Evolutionary conservation across 2,329 filamentous ascomycete genomes (phyloP).

Genomic region (Sporothrix brasiliensis): DNA sequence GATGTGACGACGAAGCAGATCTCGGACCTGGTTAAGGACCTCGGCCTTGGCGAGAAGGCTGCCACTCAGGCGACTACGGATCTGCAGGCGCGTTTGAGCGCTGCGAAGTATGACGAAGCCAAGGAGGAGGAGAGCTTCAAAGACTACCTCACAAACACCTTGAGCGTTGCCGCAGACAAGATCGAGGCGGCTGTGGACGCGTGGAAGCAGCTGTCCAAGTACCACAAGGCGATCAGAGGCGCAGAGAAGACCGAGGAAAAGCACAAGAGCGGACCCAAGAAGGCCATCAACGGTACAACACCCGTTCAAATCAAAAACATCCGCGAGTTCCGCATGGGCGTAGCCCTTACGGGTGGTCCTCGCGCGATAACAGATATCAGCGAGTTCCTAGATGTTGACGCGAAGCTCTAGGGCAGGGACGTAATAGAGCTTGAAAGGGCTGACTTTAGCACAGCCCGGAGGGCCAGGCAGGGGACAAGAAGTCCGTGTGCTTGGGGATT

Average conservation of each 20-base stretch:
- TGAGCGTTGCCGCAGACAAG: conserved; percentile 54
- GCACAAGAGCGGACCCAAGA: conserved; percentile 43
- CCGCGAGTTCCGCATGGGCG: conserved; percentile 73
- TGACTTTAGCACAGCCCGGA: neutral
- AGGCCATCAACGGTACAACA: conserved; percentile 53
- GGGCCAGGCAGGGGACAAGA: neutral
- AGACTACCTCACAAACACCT: conserved; percentile 53
- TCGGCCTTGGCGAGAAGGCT: conserved; percentile 43
- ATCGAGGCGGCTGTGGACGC: conserved; percentile 48
- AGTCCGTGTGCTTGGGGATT: neutral
- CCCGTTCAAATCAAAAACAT: conserved; percentile 75
- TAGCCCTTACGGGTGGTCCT: conserved; percentile 73
- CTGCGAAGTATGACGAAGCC: conserved; percentile 49
- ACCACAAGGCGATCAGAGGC: conserved; percentile 41
- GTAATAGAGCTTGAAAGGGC: neutral
- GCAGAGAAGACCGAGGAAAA: conserved; percentile 40
- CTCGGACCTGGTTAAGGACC: conserved; percentile 46
- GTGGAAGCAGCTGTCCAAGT: conserved; percentile 43
- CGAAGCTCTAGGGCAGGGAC: conserved; percentile 66
- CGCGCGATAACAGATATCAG: conserved; percentile 72
- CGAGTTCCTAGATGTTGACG: conserved; percentile 82
- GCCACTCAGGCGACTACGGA: conserved; percentile 42
- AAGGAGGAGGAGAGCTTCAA: conserved; percentile 56
- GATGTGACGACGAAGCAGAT: conserved; percentile 50
- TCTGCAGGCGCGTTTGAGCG: conserved; percentile 43